Base-by-base conservation (phyloP, 371 early-diverging fungal species). In the Dichotomocladium elegans region DNA sequence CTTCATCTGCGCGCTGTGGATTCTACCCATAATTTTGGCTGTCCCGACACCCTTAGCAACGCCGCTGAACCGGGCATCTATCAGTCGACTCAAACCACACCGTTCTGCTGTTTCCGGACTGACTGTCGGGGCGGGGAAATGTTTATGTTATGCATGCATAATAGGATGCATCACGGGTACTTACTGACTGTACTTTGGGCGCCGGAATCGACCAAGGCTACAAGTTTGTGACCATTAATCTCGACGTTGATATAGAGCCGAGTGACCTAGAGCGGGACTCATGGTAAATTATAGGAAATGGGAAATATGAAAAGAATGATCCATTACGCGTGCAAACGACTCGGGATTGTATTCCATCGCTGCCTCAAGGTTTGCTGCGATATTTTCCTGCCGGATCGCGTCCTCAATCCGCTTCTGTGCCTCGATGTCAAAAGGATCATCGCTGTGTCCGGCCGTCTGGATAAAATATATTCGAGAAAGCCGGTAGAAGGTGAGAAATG, bases 281-380 rank as follows among this genome's bases (percentile, higher is more conserved):
- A n/a, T n/a, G n/a, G n/a, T n/a, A n/a, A n/a, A n/a, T n/a, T n/a
- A n/a, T n/a, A n/a, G n/a, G n/a, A n/a, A n/a, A n/a, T n/a, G n/a
- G n/a, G n/a, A n/a, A n/a, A n/a, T n/a, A n/a, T n/a, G n/a, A n/a
- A n/a, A n/a, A n/a, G n/a, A n/a, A n/a, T n/a, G n/a, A n/a, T n/a
- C n/a, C 11, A 33, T 60, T 57, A 84, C 84, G 33, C 81, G 76
- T 11, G 90, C 94, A 79, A 98, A 98, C 0, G 91, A 84, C 66
- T 97, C 97, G 4, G 99, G 99, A 54, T 94, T 90, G 62, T 91
- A 81, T 66, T 98, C 99, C 81, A 98, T 83, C 1, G 99, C 98
- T 2, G 82, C 82, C 61, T 91, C 90, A 75, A 90, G 70, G 63
- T 94, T 97, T 35, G 86, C 81, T 29, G 85, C 80, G 31, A 98